A percentile compares a stretch with the other conserved stretches of the same genome.
Evolutionary conservation across 768 basidiomycete species (phyloP).

Genomic region (Boletus rubroflammeus): DNA sequence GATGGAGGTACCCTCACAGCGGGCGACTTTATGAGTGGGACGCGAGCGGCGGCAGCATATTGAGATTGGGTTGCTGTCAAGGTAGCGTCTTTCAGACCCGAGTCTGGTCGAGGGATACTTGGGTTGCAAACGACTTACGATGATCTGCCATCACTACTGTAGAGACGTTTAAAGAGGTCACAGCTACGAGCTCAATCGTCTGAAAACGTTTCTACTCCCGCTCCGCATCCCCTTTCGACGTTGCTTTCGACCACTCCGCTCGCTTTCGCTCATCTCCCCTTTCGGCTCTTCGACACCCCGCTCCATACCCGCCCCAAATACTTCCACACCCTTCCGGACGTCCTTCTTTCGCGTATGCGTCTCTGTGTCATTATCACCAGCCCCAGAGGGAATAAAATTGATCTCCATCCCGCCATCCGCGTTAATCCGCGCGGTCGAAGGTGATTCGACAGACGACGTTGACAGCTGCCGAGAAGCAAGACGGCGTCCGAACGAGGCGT

Average conservation of each 20-base stretch:
- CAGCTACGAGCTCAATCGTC: conserved; percentile 27
- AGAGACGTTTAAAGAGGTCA: too few relatives aligned
- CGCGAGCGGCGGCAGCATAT: conserved; percentile 69
- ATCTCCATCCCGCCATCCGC: conserved; percentile 77
- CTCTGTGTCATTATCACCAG: conserved; percentile 11
- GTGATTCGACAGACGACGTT: conserved; percentile 8
- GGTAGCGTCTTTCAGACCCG: background rate
- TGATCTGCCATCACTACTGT: conserved; percentile 26
- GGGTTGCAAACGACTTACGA: conserved; percentile 14
- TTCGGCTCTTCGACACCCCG: conserved; percentile 56
- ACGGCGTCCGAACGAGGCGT: conserved; percentile 72
- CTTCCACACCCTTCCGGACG: conserved; percentile 61
- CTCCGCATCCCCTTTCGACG: conserved; percentile 79
- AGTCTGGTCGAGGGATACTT: background rate
- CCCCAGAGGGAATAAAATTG: conserved; percentile 67
- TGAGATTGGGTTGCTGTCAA: conserved; percentile 47
- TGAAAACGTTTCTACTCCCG: conserved; percentile 85
- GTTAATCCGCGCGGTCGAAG: conserved; percentile 22
- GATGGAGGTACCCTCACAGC: conserved; percentile 82
- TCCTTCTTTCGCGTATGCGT: conserved; percentile 32
- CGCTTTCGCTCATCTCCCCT: conserved; percentile 54
- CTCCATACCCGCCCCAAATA: conserved; percentile 88
- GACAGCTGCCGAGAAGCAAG: conserved; percentile 34
- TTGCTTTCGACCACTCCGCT: conserved; percentile 74
- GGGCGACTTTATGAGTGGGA: conserved; percentile 91